A percentile compares a stretch with the other conserved stretches of the same genome.
These are phyloP conservation scores for Annona squamosa DNA, from an alignment of 164 flowering plant genomes.

Conservation along the genomic window DNA sequence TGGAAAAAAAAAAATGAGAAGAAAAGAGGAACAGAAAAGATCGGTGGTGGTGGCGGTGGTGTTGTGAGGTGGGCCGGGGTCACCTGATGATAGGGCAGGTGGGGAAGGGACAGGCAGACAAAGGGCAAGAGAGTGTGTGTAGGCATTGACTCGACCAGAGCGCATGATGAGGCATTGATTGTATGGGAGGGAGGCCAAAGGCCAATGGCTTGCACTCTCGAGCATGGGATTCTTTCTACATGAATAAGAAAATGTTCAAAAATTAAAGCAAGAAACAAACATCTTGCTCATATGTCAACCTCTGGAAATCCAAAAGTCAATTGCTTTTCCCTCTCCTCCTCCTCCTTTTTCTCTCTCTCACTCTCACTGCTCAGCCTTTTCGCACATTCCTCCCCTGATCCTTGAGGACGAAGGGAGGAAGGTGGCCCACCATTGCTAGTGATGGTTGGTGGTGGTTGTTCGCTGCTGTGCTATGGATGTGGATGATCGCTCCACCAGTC, in stretches of 20 bases:
- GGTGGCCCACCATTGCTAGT: slow-evolving; percentile 26
- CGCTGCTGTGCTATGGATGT: neutral
- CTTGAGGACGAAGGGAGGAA: slow-evolving; percentile 33
- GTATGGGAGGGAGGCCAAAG: slow-evolving; percentile 7
- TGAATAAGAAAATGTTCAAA: neutral
- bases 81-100: neutral
- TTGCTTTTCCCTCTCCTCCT: slow-evolving; percentile 11
- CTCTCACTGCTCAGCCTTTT: slow-evolving; percentile 1
- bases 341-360: too few relatives aligned
- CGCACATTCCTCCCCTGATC: slow-evolving; percentile 22
- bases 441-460: slow-evolving; percentile 14
- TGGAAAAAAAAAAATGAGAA: too few relatives aligned
- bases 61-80: slow-evolving; percentile 13
- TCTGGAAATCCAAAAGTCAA: slow-evolving; percentile 32
- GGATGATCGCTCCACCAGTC: too few relatives aligned
- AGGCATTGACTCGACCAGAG: slow-evolving; percentile 29
- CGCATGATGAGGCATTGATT: slow-evolving; percentile 35
- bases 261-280: too few relatives aligned
- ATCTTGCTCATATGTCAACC: slow-evolving; percentile 30
- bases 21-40: too few relatives aligned
- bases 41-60: neutral
- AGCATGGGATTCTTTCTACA: slow-evolving; percentile 37
- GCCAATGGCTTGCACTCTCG: slow-evolving; percentile 1
- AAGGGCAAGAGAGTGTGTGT: slow-evolving; percentile 39
- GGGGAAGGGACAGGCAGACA: slow-evolving; percentile 31